phyloP scores from a whole-genome alignment of 1,284 basidiomycete species.

The Cystobasidium slooffiae region DNA sequence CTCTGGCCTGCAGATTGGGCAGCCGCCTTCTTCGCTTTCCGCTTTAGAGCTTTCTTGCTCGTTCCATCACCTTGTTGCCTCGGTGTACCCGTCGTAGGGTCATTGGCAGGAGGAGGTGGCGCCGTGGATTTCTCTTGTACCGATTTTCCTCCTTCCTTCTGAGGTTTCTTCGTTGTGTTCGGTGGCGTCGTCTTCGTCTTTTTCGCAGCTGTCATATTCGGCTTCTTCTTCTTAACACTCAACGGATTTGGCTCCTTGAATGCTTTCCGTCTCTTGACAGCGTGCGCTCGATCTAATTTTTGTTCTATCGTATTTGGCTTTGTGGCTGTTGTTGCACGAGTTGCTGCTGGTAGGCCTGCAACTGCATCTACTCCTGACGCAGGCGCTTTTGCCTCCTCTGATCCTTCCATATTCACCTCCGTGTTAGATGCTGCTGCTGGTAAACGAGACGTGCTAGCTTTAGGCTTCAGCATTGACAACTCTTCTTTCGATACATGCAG shows the following conservation, averaged over 20 bases:
- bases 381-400: neutral
- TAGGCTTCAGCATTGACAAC: constrained; percentile 44
- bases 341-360: constrained; percentile 46
- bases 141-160: neutral
- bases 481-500: constrained; percentile 61
- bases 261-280: constrained; percentile 67
- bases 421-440: constrained; percentile 53
- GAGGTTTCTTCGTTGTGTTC: neutral
- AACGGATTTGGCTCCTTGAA: constrained; percentile 90
- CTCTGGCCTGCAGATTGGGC: neutral
- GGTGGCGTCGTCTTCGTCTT: neutral
- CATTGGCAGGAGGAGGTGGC: neutral
- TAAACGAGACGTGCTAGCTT: constrained; percentile 8
- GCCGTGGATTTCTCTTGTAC: neutral
- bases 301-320: constrained; percentile 51
- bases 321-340: constrained; percentile 35
- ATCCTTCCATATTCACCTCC: constrained; percentile 55
- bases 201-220: constrained; percentile 43
- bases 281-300: constrained; percentile 43
- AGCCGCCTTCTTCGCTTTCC: constrained; percentile 30
- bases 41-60: constrained; percentile 43
- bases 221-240: constrained; percentile 85
- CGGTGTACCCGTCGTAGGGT: constrained; percentile 12
- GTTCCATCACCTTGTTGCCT: constrained; percentile 25
- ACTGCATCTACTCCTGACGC: constrained; percentile 48